Evolutionary conservation across 140 eudicot species (phyloP), one percentile per base, ranked within the genome.

Genomic region (Senecio squalidus): DNA sequence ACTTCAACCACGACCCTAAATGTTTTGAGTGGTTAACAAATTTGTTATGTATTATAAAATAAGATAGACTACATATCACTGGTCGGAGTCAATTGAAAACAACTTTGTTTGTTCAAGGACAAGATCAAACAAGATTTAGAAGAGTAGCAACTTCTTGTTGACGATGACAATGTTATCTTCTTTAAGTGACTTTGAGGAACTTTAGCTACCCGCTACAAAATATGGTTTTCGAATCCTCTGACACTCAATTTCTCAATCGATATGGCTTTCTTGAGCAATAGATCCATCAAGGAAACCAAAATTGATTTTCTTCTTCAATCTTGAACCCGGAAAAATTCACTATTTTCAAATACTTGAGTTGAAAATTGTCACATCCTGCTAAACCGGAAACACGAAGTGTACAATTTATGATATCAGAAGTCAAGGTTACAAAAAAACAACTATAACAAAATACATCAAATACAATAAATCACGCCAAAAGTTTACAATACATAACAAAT

Each of bases 201-300:
- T 51, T 64, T 71, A 25, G 74, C 18, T 11, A 76, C 82, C 22
- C 27, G 21, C 77, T 77, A 76, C 26, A 52, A 58, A 38, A 21
- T 24, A 47, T 60, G 43, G 8, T 48, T 29, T 67, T 45, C 62
- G 11, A 60, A 26, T 34, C 45, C 62, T 18, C 22, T 9, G 20
- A 71, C 64, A 36, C 48, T 71, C 77, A 76, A 64, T 59, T 65
- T 55, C 67, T 65, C 71, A 14, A 76, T 59, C 16, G 47, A 49
- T 14, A 76, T 55, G 31, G 78, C 82, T 23, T 60, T 70, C 39
- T 66, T 65, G 22, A 76, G 74, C 47, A 76, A 55, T 53, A 66
- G 62, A 66, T 76, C 78, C 63, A 76, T 76, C 58, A 76, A 53
- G 8, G 59, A 33, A 31, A 34, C 59, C 60, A 77, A 23, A 33